Evolutionary conservation across 2,329 filamentous ascomycete genomes (phyloP).

Genomic region (Paraconiothyrium sp.): DNA sequence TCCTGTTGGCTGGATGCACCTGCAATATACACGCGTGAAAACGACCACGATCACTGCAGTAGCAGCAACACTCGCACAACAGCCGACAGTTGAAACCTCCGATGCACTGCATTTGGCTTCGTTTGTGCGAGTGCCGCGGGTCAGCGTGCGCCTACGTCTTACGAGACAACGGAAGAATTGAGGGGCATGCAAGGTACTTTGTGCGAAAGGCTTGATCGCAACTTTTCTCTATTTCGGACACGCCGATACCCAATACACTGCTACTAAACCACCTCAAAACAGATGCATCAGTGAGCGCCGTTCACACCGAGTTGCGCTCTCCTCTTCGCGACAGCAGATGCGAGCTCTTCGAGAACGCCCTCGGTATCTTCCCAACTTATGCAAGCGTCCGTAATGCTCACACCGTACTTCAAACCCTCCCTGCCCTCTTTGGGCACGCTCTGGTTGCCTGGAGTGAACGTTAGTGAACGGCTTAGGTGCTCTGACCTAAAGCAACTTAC

Average conservation of each 20-base stretch:
- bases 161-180: conserved; percentile 6
- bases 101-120: not conserved
- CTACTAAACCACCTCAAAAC: conserved; percentile 18
- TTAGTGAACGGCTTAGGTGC: conserved; percentile 20
- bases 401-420: conserved; percentile 85
- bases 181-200: conserved; percentile 10
- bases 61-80: not conserved
- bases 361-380: conserved; percentile 95
- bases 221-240: conserved; percentile 29
- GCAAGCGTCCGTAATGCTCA: conserved; percentile 97
- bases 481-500: conserved; percentile 57
- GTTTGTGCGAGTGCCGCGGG: conserved; percentile 1
- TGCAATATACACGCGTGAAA: conserved; percentile 8
- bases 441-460: conserved; percentile 71
- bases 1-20: conserved; percentile 14
- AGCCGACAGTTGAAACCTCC: not conserved
- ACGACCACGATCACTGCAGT: not conserved
- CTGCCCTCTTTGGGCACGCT: conserved; percentile 91
- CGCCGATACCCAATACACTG: conserved; percentile 28
- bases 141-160: not conserved
- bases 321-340: conserved; percentile 79
- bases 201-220: conserved; percentile 6
- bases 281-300: conserved; percentile 33
- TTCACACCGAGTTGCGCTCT: conserved; percentile 60
- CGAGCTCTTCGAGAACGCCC: conserved; percentile 77